phyloP scores from a whole-genome alignment of 2,329 filamentous ascomycete genomes.

The Colletotrichum liriopes region DNA sequence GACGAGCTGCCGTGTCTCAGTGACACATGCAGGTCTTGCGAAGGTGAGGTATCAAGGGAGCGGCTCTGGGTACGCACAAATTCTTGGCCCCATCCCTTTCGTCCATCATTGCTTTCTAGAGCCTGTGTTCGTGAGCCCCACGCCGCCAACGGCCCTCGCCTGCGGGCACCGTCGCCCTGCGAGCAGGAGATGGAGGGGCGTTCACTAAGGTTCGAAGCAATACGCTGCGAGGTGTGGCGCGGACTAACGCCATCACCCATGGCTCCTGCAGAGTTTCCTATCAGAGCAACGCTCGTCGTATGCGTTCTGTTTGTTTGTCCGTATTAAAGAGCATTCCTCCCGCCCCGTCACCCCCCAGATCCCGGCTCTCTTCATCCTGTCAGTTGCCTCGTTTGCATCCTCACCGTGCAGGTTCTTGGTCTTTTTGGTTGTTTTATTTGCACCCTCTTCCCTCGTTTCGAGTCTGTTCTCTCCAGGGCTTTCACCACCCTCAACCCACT shows the following conservation, averaged over 20 bases:
- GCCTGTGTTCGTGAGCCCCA: neutral
- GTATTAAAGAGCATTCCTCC: conserved; percentile 35
- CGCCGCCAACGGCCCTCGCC: neutral
- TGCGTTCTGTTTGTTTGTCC: conserved; percentile 30
- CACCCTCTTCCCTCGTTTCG: conserved; percentile 8
- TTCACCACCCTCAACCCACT: neutral
- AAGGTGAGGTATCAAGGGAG: conserved; percentile 2
- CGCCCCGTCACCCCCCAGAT: neutral
- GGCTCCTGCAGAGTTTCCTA: conserved; percentile 28
- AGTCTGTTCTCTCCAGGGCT: neutral
- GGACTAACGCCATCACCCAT: conserved; percentile 33
- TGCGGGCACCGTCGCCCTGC: conserved; percentile 2
- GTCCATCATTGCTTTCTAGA: conserved; percentile 33
- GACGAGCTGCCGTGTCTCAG: conserved; percentile 36
- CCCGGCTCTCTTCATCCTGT: conserved; percentile 17
- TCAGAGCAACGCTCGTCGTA: conserved; percentile 14
- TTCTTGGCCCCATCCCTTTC: conserved; percentile 18
- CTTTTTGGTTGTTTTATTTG: neutral
- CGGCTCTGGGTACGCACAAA: neutral
- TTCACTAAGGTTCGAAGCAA: conserved; percentile 21
- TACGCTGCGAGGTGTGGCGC: conserved; percentile 34
- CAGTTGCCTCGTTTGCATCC: conserved; percentile 13
- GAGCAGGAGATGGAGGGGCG: conserved; percentile 32
- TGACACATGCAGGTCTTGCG: conserved; percentile 28
- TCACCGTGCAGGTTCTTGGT: conserved; percentile 12